A percentile compares a stretch with the other conserved stretches of the same genome.
These are phyloP conservation scores for Phytophthora pistaciae DNA, from an alignment of 352 stramenopile species.

Conservation along the genomic window DNA sequence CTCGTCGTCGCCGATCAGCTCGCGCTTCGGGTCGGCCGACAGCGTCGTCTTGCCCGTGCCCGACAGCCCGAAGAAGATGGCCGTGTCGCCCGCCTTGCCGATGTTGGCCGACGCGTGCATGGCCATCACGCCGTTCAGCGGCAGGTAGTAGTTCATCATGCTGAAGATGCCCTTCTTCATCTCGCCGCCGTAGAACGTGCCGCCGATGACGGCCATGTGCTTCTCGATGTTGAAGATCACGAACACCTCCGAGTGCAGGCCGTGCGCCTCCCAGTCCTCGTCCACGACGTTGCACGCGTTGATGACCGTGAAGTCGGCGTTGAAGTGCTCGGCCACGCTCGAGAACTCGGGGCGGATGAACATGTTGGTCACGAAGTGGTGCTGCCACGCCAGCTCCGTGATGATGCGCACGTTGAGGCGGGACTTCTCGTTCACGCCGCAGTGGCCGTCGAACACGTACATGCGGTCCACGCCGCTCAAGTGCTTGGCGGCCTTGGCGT, in stretches of 20 bases:
- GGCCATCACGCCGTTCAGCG: constrained; percentile 95
- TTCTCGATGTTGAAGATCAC: constrained; percentile 98
- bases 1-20: constrained; percentile 90
- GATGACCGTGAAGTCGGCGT: constrained; percentile 98
- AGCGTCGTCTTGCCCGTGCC: constrained; percentile 93
- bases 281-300: constrained; percentile 97
- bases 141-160: constrained; percentile 99
- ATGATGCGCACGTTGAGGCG: constrained; percentile 97
- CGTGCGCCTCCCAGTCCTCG: constrained; percentile 94
- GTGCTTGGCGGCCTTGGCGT: constrained; percentile 94
- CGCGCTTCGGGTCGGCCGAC: constrained; percentile 90
- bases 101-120: constrained; percentile 99
- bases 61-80: constrained; percentile 98
- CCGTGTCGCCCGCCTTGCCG: constrained; percentile 95
- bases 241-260: constrained; percentile 96
- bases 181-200: constrained; percentile 97
- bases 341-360: constrained; percentile 80
- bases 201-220: constrained; percentile 95
- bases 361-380: constrained; percentile 77
- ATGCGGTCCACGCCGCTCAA: constrained; percentile 94
- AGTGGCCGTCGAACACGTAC: constrained; percentile 98
- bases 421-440: constrained; percentile 92
- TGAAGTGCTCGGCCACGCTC: constrained; percentile 92
- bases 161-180: constrained; percentile 99
- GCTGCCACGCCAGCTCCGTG: constrained; percentile 98